Evolutionary conservation across 306 rosid species (phyloP), one percentile per base, ranked within the genome.

Genomic region (Gleditsia sinensis): DNA sequence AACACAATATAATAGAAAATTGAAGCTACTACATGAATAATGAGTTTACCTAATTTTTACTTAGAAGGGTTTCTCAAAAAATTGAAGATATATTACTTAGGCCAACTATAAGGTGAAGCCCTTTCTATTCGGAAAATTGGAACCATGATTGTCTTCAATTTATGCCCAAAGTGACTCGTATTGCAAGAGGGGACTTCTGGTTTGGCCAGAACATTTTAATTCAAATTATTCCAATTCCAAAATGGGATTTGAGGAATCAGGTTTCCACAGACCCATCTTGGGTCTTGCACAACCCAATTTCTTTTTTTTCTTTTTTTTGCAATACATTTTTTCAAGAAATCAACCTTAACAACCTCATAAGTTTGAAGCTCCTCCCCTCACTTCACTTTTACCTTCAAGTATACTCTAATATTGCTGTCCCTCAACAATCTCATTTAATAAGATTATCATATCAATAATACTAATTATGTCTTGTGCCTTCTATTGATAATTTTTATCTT

Each of bases 381-480:
- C 64, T n/a, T n/a, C n/a, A n/a, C 51, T 45, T 45, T 16, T 16
- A 45, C 16, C 51, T 16, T 16, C 51, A 14, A 45, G 20, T 13
- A 2, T 3, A 3, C 19, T 14, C 51, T 45, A n/a, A 14, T 27
- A 67, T 49, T 30, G 39, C 2, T 0, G 40, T 24, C 54, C 36
- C 1, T 3, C 37, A 36, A 37, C 64, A 21, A 70, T 53, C 53
- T 50, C n/a, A n/a, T n/a, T n/a, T 37, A 27, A 63, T 17, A 23
- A 25, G 12, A 50, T 49, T 25, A 49, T 11, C 7, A 40, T 3
- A 48, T 16, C 34, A 49, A 48, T 16, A 16, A 48, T 65, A 21
- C 71, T 14, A 34, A 27, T 63, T 59, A 62, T 34, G 11, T 53
- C 45, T 7, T 19, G 3, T 51, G 65, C 42, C 56, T 74, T 74